phyloP scores from a whole-genome alignment of 225 moss, liverwort and hornwort genomes.

The Asterella californica region DNA sequence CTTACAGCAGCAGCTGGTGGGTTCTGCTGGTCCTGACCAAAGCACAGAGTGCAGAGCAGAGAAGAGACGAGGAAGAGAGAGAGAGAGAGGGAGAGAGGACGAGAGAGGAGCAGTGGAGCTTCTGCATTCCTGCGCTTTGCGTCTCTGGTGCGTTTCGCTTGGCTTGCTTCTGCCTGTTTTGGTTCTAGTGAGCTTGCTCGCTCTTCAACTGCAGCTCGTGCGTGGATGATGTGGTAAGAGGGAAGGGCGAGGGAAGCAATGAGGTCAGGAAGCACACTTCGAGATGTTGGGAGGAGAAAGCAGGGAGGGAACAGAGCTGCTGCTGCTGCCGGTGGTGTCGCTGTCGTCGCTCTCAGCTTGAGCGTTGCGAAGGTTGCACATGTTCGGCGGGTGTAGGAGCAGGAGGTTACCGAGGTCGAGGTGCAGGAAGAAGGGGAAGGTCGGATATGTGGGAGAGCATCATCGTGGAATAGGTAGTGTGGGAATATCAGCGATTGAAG shows the following conservation, averaged over 20 bases:
- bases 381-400: not conserved
- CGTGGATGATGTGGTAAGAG: not conserved
- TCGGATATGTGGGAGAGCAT: not conserved
- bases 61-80: not conserved
- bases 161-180: not conserved
- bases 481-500: constrained; percentile 3
- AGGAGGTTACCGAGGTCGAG: constrained; percentile 4
- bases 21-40: constrained; percentile 8
- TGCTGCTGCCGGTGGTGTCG: not conserved
- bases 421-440: not conserved
- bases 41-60: not conserved
- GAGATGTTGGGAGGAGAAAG: not conserved
- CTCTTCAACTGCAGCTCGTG: not conserved
- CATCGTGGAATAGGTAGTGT: not conserved
- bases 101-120: not conserved
- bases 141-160: too few species aligned
- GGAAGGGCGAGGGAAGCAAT: not conserved
- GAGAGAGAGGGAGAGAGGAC: not conserved
- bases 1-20: not conserved
- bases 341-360: not conserved
- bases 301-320: constrained; percentile 2
- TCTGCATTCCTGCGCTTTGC: not conserved
- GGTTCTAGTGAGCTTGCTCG: not conserved
- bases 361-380: not conserved
- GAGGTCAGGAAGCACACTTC: not conserved